Conservation (phyloP, 2,329 filamentous ascomycete genomes). For the Botrytis fragariae region DNA sequence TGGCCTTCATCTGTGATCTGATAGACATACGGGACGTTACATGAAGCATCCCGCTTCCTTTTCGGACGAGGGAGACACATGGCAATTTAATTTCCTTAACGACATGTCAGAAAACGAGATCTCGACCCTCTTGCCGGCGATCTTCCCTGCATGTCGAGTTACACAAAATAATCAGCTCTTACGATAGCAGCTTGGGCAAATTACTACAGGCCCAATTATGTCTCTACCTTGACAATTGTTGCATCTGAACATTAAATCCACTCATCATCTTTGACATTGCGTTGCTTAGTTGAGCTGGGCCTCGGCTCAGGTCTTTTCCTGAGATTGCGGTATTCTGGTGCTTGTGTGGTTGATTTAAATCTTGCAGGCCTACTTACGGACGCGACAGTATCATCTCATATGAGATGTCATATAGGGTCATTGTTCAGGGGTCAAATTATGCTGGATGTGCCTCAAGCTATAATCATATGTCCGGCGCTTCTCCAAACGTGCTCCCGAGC, state of each 20-base stretch:
- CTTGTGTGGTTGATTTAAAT: constrained; percentile 3
- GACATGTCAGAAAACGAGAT: constrained; percentile 19
- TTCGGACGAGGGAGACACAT: constrained; percentile 2
- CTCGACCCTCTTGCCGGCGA: constrained; percentile 6
- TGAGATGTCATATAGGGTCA: constrained; percentile 12
- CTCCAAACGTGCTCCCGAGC: constrained; percentile 3
- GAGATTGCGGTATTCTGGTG: neutral
- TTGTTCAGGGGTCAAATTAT: constrained; percentile 12
- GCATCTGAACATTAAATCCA: neutral
- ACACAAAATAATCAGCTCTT: constrained; percentile 14
- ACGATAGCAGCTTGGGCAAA: constrained; percentile 10
- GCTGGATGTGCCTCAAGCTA: neutral
- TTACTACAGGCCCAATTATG: neutral
- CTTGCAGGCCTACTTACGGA: constrained; percentile 6
- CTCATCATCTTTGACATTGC: neutral
- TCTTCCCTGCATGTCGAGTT: constrained; percentile 18
- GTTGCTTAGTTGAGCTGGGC: neutral
- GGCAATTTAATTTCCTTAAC: constrained; percentile 12
- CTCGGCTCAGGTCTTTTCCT: neutral
- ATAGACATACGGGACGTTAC: neutral
- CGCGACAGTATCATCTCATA: constrained; percentile 19
- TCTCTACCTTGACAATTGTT: neutral
- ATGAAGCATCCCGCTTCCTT: constrained; percentile 4
- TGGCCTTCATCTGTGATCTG: neutral
- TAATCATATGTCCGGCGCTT: constrained; percentile 10